phyloP scores from a whole-genome alignment of 164 flowering plant species.

The Aristolochia fimbriata region DNA sequence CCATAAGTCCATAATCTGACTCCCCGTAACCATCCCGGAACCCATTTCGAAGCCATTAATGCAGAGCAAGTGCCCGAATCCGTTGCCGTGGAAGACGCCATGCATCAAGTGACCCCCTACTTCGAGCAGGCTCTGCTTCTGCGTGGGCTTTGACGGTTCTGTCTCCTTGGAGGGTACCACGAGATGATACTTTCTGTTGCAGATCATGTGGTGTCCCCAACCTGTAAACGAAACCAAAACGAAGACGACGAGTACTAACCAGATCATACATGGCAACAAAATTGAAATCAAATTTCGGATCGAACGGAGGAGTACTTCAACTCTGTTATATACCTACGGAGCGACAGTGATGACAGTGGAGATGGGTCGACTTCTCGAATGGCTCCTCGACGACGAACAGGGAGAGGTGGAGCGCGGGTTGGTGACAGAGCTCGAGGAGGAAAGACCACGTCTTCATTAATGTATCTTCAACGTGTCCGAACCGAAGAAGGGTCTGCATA shows the following conservation, averaged over 20 bases:
- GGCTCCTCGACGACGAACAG: conserved; percentile 67
- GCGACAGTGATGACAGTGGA: conserved; percentile 69
- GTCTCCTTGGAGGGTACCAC: conserved; percentile 67
- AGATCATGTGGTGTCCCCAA: conserved; percentile 85
- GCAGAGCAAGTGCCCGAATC: conserved; percentile 81
- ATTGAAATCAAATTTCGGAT: background rate
- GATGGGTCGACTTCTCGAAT: conserved; percentile 30
- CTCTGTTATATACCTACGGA: conserved; percentile 62
- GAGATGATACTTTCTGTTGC: conserved; percentile 83
- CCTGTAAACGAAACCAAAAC: conserved; percentile 26
- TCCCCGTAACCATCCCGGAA: conserved; percentile 51
- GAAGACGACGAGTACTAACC: too few relatives aligned
- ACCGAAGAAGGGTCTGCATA: conserved; percentile 50
- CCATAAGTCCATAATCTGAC: conserved; percentile 80
- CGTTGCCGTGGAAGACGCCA: conserved; percentile 87
- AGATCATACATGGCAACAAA: background rate
- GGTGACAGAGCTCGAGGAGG: conserved; percentile 64
- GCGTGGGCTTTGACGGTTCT: background rate
- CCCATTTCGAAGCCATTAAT: conserved; percentile 63
- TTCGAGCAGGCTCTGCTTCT: conserved; percentile 33
- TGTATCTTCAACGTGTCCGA: conserved; percentile 42
- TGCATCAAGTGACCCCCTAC: conserved; percentile 60
- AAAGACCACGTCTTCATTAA: conserved; percentile 65
- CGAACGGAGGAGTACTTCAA: too few relatives aligned
- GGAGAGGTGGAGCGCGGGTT: conserved; percentile 45